phyloP scores from a whole-genome alignment of 2,329 filamentous ascomycete genomes.

The Cladorrhinum sp. region DNA sequence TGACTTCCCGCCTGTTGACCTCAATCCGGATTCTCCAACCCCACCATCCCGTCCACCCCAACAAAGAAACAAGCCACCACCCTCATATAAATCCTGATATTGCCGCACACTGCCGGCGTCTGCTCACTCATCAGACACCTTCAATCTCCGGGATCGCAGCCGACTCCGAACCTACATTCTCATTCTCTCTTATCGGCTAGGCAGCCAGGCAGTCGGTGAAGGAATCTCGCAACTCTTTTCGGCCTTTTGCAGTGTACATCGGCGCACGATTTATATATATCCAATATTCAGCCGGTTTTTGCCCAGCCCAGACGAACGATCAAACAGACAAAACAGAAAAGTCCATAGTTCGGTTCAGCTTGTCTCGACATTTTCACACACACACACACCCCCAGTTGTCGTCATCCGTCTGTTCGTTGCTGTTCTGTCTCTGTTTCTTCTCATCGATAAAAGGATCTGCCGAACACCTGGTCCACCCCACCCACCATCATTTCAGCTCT shows the following conservation, averaged over 20 bases:
- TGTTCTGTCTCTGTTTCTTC: background rate
- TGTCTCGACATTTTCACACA: slow-evolving; percentile 1
- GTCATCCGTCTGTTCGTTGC: background rate
- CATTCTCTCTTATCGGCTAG: background rate
- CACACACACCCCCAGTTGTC: slow-evolving; percentile 2
- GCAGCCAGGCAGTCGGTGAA: background rate
- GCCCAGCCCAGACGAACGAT: background rate
- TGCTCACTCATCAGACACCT: background rate
- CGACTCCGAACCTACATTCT: background rate
- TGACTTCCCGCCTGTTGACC: background rate
- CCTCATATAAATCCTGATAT: background rate
- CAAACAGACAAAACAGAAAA: too few species aligned
- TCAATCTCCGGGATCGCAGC: background rate
- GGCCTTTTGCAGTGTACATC: slow-evolving; percentile 9
- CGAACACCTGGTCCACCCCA: background rate
- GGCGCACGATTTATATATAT: slow-evolving; percentile 7
- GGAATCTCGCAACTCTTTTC: background rate
- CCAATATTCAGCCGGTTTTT: slow-evolving; percentile 13
- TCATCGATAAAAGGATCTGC: background rate
- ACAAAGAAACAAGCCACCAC: background rate
- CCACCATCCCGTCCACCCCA: background rate
- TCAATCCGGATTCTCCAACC: background rate
- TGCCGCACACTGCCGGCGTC: background rate
- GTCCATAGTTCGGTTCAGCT: background rate
- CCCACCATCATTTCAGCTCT: background rate